These are phyloP conservation scores for Aspergillus pseudoglaucus DNA, from an alignment of 2,329 filamentous ascomycete species.

Conservation along the genomic window DNA sequence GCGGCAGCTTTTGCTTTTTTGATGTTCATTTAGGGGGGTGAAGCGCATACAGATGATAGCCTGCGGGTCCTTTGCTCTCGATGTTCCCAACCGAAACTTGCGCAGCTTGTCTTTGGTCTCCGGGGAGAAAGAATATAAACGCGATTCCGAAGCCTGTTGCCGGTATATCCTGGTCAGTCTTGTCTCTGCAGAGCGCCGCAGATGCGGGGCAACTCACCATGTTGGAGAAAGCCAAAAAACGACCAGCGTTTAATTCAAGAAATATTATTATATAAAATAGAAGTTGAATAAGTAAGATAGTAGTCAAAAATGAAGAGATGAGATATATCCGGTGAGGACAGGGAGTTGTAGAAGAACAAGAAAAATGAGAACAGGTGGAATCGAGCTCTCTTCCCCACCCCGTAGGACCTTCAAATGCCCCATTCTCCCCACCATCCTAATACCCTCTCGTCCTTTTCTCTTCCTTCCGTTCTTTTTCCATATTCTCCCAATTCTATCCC, in stretches of 20 bases:
- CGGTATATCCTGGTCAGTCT: background rate
- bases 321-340: background rate
- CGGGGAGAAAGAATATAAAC: conserved; percentile 85
- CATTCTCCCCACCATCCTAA: conserved; percentile 7
- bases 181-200: background rate
- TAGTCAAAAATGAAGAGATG: background rate
- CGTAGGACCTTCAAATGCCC: conserved; percentile 1
- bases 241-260: background rate
- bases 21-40: conserved; percentile 1
- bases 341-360: background rate
- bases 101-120: conserved; percentile 84
- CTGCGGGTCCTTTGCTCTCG: conserved; percentile 76
- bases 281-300: background rate
- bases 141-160: conserved; percentile 64
- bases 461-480: background rate
- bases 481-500: background rate
- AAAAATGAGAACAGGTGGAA: background rate
- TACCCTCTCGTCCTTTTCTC: conserved; percentile 3
- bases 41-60: conserved; percentile 80
- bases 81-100: conserved; percentile 91
- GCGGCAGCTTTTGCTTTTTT: too few relatives aligned
- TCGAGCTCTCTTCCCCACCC: conserved; percentile 9
- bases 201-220: conserved; percentile 18
- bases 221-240: background rate
- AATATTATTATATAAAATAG: background rate